Percentiles rank a stretch among this genome's conserved stretches.
Conservation (phyloP, 208 protist genomes). For the Wallacemonas sp. region DNA sequence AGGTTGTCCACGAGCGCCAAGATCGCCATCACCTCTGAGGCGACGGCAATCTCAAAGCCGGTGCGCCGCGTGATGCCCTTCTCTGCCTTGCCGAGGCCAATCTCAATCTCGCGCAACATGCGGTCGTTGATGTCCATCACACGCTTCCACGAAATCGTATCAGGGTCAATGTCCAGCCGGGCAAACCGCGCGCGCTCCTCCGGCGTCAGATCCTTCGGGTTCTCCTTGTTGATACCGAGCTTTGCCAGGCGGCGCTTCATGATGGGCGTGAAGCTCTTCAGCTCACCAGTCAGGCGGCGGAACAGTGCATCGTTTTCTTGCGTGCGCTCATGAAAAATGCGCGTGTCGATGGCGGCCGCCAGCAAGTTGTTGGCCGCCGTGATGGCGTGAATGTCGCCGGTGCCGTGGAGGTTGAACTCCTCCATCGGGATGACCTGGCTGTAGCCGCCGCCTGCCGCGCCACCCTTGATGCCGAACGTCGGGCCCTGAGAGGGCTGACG, state of each 20-base stretch:
- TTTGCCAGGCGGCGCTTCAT: slow-evolving; percentile 89
- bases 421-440: slow-evolving; percentile 97
- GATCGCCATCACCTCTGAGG: slow-evolving; percentile 98
- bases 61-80: slow-evolving; percentile 85
- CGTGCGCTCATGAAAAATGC: slow-evolving; percentile 96
- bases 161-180: slow-evolving; percentile 95
- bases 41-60: slow-evolving; percentile 97
- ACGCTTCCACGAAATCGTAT: slow-evolving; percentile 96
- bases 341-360: slow-evolving; percentile 97
- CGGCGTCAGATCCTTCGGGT: slow-evolving; percentile 88
- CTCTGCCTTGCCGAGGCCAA: slow-evolving; percentile 93
- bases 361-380: slow-evolving; percentile 97
- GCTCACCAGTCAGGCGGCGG: slow-evolving; percentile 63
- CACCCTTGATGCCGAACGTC: slow-evolving; percentile 96
- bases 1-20: slow-evolving; percentile 94
- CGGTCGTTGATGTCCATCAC: slow-evolving; percentile 97
- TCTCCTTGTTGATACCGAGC: slow-evolving; percentile 93
- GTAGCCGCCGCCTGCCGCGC: slow-evolving; percentile 98
- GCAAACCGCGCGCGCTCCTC: slow-evolving; percentile 92
- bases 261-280: slow-evolving; percentile 87
- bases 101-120: slow-evolving; percentile 94
- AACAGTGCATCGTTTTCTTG: slow-evolving; percentile 92
- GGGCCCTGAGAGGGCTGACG: slow-evolving; percentile 98
- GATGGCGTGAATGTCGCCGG: slow-evolving; percentile 99
- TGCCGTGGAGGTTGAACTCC: slow-evolving; percentile 99